phyloP scores from a whole-genome alignment of 176 grass and related monocot genomes.

The Oryza glumipatula region DNA sequence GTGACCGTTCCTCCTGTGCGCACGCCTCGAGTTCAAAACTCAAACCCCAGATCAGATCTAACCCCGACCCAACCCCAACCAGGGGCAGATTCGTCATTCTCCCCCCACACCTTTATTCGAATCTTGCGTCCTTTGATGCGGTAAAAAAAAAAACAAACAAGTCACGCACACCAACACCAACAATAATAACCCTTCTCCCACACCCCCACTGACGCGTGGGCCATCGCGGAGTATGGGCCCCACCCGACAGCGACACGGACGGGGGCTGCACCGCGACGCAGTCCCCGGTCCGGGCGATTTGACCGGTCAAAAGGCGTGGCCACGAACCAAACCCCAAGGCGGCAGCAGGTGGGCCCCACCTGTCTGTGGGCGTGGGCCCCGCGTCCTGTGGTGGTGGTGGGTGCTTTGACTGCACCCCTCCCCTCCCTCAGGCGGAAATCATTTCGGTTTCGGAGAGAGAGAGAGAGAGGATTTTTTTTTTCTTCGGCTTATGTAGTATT shows the following conservation, averaged over 20 bases:
- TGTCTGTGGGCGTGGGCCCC: neutral
- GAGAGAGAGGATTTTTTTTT: too few relatives aligned
- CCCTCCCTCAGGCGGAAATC: constrained; percentile 44
- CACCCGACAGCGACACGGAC: neutral
- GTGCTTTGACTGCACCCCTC: constrained; percentile 49
- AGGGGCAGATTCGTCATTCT: constrained; percentile 37
- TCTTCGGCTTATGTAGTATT: constrained; percentile 9
- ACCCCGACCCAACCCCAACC: neutral
- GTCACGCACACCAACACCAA: neutral
- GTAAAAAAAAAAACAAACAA: neutral
- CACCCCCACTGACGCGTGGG: neutral
- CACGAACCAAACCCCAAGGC: constrained; percentile 25
- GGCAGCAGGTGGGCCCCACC: neutral
- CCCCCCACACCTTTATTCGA: neutral
- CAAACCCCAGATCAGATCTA: constrained; percentile 32
- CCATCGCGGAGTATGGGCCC: fast-evolving
- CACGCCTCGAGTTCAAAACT: constrained; percentile 30
- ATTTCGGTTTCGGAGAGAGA: constrained; percentile 43
- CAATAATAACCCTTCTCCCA: neutral
- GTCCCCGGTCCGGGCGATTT: constrained; percentile 31
- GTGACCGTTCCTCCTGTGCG: constrained; percentile 39
- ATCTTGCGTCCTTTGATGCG: constrained; percentile 46
- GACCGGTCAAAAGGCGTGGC: constrained; percentile 66
- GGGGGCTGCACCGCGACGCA: neutral
- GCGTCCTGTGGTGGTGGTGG: constrained; percentile 7